phyloP scores from a whole-genome alignment of 352 stramenopile species.

The Saprolegnia parasitica region DNA sequence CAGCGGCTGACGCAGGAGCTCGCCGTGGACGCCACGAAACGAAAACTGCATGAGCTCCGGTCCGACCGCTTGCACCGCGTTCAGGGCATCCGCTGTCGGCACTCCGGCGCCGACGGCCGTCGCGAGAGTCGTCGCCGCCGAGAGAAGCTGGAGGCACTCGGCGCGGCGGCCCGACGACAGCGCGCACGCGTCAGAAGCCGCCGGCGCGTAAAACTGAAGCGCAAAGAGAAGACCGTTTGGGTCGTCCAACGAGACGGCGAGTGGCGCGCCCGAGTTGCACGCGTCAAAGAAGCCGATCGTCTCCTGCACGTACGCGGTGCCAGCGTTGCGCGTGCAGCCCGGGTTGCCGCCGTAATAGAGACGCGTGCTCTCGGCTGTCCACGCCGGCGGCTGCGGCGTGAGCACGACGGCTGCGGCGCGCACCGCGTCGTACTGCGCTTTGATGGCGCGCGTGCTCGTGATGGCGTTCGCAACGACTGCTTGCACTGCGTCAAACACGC shows the following conservation, averaged over 20 bases:
- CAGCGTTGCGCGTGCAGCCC: neutral
- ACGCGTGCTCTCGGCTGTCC: neutral
- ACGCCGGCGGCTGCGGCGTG: neutral
- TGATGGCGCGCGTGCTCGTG: neutral
- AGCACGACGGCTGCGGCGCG: neutral
- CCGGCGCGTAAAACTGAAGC: neutral
- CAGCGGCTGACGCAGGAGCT: conserved; percentile 15
- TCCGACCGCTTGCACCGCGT: neutral
- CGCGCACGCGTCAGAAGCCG: neutral
- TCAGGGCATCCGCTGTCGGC: neutral
- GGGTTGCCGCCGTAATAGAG: conserved; percentile 17
- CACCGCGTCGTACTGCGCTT: neutral
- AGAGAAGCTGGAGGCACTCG: neutral
- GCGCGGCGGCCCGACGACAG: neutral
- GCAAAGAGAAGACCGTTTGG: neutral
- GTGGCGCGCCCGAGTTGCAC: neutral
- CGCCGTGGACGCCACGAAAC: neutral
- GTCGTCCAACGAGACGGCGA: neutral
- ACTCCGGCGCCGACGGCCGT: neutral
- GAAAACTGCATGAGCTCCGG: conserved; percentile 20
- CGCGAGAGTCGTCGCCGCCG: neutral
- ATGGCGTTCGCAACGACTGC: neutral
- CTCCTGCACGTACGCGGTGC: neutral
- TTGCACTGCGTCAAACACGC: neutral
- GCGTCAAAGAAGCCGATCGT: conserved; percentile 18